Evolutionary conservation across 2,329 filamentous ascomycete species (phyloP), one percentile per base, ranked within the genome.

Genomic region (Coniochaeta hoffmannii): DNA sequence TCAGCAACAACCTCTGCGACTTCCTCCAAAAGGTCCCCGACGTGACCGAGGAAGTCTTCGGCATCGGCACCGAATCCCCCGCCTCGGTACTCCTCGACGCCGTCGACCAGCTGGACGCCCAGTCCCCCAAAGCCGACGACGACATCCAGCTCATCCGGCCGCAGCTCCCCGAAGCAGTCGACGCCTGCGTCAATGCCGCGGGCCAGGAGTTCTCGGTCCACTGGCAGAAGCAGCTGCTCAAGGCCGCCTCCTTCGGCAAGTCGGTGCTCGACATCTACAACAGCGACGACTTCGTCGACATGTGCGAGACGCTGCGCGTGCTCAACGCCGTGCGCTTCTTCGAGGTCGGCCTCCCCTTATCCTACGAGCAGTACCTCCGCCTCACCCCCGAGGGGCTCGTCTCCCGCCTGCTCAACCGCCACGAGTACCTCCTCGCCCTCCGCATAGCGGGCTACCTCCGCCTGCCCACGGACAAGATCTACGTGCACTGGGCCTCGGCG

Each of bases 241-340:
- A 95, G 68, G 94, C 94, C 6, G 94, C 94, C 0, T 97, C 93
- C 0, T 97, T 97, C 68, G 94, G 94, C 58, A 99, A 99, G 70
- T 97, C 94, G 0, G 94, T 97, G 0, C 80, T 99, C 3, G 94
- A 97, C 64, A 85, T 97, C 12, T 99, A 97, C 73, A 97, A 94
- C 70, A 97, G 92, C 66, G 94, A 99, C 66, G 93, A 99, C 61
- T 99, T 97, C 71, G 94, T 99, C 54, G 93, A 97, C 60, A 97
- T 97, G 87, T 96, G 91, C 63, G 93, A 99, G 70, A 94, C 87
- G 1, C 74, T 99, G 15, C 87, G 94, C 15, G 92, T 99, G 0
- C 78, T 99, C 50, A 97, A 97, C 64, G 93, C 93, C 7, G 88
- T 93, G 12, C 86, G 94, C 53, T 95, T 89, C 69, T 97, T 94